These are phyloP conservation scores for Phaeosphaeria sp. DNA, from an alignment of 2,329 filamentous ascomycete genomes.

Conservation along the genomic window DNA sequence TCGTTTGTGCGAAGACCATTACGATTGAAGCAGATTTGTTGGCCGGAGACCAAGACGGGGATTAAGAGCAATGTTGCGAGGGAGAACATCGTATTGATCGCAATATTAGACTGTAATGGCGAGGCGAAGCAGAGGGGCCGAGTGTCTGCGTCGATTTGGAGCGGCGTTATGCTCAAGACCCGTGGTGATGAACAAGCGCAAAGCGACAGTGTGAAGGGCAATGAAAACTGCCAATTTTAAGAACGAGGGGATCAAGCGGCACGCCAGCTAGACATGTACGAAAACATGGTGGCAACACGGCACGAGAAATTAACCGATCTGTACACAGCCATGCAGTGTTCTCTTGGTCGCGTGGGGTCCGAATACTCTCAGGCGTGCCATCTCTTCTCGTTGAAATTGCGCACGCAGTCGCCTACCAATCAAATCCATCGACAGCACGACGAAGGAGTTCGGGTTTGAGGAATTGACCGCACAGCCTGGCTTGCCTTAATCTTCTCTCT, in stretches of 20 bases:
- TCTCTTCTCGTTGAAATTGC: not conserved
- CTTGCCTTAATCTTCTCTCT: no score
- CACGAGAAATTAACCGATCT: not conserved
- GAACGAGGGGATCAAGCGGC: no score
- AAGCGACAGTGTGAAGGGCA: not conserved
- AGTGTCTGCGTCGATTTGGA: not conserved
- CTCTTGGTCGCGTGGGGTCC: not conserved
- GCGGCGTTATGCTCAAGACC: not conserved
- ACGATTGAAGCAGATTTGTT: not conserved
- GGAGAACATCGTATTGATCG: not conserved
- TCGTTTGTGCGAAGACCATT: not conserved
- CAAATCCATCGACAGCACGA: no score
- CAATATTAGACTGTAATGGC: not conserved
- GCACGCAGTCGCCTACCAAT: not conserved
- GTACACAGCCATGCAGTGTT: not conserved
- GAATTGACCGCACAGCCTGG: no score
- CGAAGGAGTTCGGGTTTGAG: no score
- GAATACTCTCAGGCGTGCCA: not conserved
- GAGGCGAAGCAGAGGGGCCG: not conserved
- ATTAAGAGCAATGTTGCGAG: conserved; percentile 1
- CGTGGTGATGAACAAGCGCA: not conserved
- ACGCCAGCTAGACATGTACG: not conserved
- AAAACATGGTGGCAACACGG: not conserved
- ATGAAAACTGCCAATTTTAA: no score
- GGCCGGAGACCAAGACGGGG: conserved; percentile 4